Evolutionary conservation across 768 basidiomycete genomes (phyloP).

Genomic region (Leucocoprinus sp.): DNA sequence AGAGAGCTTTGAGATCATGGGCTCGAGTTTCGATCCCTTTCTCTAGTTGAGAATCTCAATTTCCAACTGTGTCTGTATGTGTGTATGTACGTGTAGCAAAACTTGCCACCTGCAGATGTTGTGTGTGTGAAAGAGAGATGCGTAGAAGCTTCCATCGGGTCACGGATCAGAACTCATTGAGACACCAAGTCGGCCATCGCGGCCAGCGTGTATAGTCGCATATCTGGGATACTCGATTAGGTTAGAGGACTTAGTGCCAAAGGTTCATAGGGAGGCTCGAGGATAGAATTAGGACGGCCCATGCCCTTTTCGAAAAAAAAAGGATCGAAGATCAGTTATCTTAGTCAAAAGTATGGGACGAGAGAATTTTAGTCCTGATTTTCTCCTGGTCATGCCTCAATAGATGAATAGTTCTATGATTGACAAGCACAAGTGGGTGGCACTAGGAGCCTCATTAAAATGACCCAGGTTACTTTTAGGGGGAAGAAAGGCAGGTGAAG

Average conservation of each 20-base stretch:
- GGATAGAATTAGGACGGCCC: not conserved
- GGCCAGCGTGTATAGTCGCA: not conserved
- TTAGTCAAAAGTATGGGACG: conserved; percentile 1
- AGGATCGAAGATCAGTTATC: not conserved
- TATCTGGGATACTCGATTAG: too few relatives aligned
- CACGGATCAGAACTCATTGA: conserved; percentile 9
- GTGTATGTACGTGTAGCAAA: too few relatives aligned
- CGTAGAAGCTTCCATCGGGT: conserved; percentile 8
- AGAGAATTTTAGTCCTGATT: not conserved
- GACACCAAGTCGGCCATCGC: not conserved
- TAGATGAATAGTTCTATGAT: not conserved
- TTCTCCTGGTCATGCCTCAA: not conserved
- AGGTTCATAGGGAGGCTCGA: not conserved
- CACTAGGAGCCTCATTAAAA: conserved; percentile 2
- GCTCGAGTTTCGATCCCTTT: too few relatives aligned
- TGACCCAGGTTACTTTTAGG: not conserved
- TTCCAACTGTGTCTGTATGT: not conserved
- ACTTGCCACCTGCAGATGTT: conserved; percentile 6
- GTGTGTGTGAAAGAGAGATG: too few relatives aligned
- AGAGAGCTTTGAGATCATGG: too few relatives aligned
- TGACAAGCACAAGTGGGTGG: not conserved
- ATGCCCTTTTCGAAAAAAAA: too few relatives aligned
- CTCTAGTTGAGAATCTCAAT: too few relatives aligned
- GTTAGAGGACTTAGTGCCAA: too few relatives aligned
- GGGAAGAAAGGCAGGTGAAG: not conserved